Percentiles rank a stretch among this genome's conserved stretches.
Evolutionary conservation across 2,329 filamentous ascomycete species (phyloP).

Genomic region (Curvularia verruculosa): DNA sequence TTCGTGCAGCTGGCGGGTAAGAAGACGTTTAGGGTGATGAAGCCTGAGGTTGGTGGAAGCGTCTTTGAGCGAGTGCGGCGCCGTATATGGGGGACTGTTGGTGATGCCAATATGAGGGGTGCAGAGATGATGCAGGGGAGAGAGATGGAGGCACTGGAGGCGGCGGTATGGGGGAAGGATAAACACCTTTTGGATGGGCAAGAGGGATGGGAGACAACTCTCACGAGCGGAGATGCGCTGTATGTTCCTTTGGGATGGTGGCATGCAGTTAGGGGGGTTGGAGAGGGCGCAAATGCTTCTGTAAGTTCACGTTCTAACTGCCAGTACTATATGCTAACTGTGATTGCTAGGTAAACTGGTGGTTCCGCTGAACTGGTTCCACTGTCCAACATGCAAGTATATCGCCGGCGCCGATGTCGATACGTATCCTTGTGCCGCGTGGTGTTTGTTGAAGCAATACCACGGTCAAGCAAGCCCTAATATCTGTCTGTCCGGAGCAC

Average conservation of each 20-base stretch:
- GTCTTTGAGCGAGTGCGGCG: slow-evolving; percentile 64
- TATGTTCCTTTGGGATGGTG: slow-evolving; percentile 87
- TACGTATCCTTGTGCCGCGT: no score
- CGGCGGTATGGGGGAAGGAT: slow-evolving; percentile 69
- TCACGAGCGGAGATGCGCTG: slow-evolving; percentile 71
- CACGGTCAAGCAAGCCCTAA: neutral
- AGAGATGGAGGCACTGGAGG: slow-evolving; percentile 70
- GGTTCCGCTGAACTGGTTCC: slow-evolving; percentile 76
- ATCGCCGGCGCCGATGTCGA: no score
- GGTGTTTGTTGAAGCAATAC: no score
- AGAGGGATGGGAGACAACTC: slow-evolving; percentile 45
- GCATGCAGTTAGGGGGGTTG: slow-evolving; percentile 77
- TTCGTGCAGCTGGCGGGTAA: slow-evolving; percentile 80
- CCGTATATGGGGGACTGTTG: slow-evolving; percentile 51
- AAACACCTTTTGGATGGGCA: slow-evolving; percentile 9
- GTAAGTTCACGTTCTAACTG: slow-evolving; percentile 44
- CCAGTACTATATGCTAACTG: slow-evolving; percentile 25
- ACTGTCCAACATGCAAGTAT: no score
- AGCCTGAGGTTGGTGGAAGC: slow-evolving; percentile 65
- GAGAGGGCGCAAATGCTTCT: slow-evolving; percentile 63
- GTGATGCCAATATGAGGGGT: slow-evolving; percentile 66
- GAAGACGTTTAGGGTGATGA: slow-evolving; percentile 76
- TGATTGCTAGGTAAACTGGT: slow-evolving; percentile 70
- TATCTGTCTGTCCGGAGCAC: no score
- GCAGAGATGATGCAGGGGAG: slow-evolving; percentile 89